Evolutionary conservation across 2,329 filamentous ascomycete species (phyloP), one percentile per base, ranked within the genome.

Genomic region (Biscogniauxia marginata): DNA sequence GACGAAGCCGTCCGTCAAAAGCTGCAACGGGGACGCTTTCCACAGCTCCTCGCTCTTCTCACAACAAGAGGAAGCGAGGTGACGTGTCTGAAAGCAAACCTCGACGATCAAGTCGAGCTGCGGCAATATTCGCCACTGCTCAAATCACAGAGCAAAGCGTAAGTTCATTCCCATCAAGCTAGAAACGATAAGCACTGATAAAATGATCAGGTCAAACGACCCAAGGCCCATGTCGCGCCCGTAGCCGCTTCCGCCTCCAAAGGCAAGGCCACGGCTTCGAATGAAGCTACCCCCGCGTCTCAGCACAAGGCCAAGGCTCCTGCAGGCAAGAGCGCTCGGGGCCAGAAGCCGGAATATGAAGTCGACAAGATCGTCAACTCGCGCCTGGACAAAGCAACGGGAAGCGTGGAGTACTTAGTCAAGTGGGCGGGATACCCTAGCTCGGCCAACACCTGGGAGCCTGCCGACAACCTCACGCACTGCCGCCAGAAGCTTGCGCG

Each of bases 361-460:
- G 78, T 84, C 0, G 80, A 84, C 62, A 62, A 66, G 3, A 79
- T 84, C 25, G 50, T 81, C 9, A 73, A 74, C 18, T 72, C 72
- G 0, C 68, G 64, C 4, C 68, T 79, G 39, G 73, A 79, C 44
- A 70, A 57, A 65, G 73, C 56, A 70, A 74, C 58, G 67, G 58
- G 63, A 7, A 52, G 8, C 1, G 46, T 30, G 1, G 52, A 75
- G 63, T 85, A 80, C 64, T 58, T 71, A 3, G 75, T 85, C 52
- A 82, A 84, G 66, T 85, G 82, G 83, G 75, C 77, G 60, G 79
- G 77, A 0, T 84, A 74, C 53, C 50, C 71, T 0, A 58, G 62
- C 1, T 67, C 71, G 18, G 65, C 79, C 1, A 82, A 78, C 56
- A 83, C 80, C 0, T 85, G 82, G 83, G 82, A 84, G 70, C 79